Conservation (phyloP, 805 yeast genomes). For the Yarrowia hollandica region DNA sequence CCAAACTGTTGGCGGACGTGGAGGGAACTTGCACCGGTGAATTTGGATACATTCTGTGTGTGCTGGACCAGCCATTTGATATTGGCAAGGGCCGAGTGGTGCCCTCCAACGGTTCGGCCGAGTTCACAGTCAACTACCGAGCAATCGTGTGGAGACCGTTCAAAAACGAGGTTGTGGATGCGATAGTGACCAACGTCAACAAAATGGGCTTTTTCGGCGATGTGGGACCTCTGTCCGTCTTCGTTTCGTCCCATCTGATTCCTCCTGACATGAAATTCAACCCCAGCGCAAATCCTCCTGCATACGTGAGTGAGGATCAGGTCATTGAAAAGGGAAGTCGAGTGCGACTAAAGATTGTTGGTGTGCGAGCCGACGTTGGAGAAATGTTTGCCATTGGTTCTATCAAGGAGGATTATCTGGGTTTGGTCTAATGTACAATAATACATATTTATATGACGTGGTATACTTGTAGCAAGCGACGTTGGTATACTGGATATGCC, state of each 20-base stretch:
- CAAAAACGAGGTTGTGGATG: slow-evolving; percentile 96
- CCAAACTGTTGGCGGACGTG: slow-evolving; percentile 88
- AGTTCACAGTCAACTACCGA: slow-evolving; percentile 90
- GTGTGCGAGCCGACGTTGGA: slow-evolving; percentile 96
- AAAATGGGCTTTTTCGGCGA: slow-evolving; percentile 97
- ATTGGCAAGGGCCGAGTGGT: slow-evolving; percentile 92
- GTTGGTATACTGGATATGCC: too few relatives aligned
- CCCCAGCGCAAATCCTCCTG: slow-evolving; percentile 97
- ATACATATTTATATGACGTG: slow-evolving; percentile 13
- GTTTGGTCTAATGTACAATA: slow-evolving; percentile 55
- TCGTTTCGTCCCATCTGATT: slow-evolving; percentile 90
- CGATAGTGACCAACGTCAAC: slow-evolving; percentile 88
- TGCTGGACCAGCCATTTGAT: slow-evolving; percentile 89
- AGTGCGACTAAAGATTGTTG: slow-evolving; percentile 92
- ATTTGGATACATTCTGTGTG: slow-evolving; percentile 96
- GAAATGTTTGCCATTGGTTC: slow-evolving; percentile 97
- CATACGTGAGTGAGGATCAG: slow-evolving; percentile 92
- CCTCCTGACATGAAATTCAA: slow-evolving; percentile 92
- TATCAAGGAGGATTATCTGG: slow-evolving; percentile 95
- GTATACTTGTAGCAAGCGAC: not conserved
- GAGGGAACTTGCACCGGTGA: slow-evolving; percentile 99
- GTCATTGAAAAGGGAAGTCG: slow-evolving; percentile 91
- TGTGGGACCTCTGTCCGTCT: slow-evolving; percentile 94
- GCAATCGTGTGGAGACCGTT: slow-evolving; percentile 99
- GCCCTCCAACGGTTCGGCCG: slow-evolving; percentile 92